Evolutionary conservation across 2,329 filamentous ascomycete genomes (phyloP).

Genomic region (Juglanconis juglandina): DNA sequence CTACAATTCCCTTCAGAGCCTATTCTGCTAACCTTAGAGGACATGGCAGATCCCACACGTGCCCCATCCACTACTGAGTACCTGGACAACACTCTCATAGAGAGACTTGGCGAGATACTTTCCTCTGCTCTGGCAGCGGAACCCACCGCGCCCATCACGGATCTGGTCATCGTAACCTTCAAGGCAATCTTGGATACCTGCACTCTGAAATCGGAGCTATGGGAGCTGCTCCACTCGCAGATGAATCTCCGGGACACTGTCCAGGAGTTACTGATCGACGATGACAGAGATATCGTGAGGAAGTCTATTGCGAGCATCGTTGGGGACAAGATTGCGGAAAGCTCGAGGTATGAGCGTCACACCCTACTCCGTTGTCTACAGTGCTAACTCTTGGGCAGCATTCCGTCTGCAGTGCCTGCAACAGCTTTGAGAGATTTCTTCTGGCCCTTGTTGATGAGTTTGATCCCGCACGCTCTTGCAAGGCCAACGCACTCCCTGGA

Average conservation of each 20-base stretch:
- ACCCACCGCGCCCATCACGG: constrained; percentile 26
- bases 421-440: constrained; percentile 42
- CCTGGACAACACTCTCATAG: constrained; percentile 27
- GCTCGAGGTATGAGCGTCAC: constrained; percentile 8
- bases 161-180: constrained; percentile 33
- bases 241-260: constrained; percentile 27
- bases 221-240: constrained; percentile 34
- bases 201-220: constrained; percentile 35
- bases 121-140: constrained; percentile 20
- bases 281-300: constrained; percentile 34
- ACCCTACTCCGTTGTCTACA: constrained; percentile 10
- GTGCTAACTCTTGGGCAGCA: constrained; percentile 10
- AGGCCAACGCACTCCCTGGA: constrained; percentile 40
- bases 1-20: neutral
- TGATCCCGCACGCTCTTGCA: constrained; percentile 34
- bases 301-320: constrained; percentile 34
- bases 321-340: constrained; percentile 22
- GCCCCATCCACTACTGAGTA: constrained; percentile 17
- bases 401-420: constrained; percentile 28
- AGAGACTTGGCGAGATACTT: constrained; percentile 30
- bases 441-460: constrained; percentile 41
- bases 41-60: constrained; percentile 14
- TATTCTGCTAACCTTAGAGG: neutral
- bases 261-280: constrained; percentile 34
- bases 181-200: constrained; percentile 39